Evolutionary conservation across 192 early-diverging fungal genomes (phyloP), one percentile per base, ranked within the genome.

Genomic region (Coemansia sp.): DNA sequence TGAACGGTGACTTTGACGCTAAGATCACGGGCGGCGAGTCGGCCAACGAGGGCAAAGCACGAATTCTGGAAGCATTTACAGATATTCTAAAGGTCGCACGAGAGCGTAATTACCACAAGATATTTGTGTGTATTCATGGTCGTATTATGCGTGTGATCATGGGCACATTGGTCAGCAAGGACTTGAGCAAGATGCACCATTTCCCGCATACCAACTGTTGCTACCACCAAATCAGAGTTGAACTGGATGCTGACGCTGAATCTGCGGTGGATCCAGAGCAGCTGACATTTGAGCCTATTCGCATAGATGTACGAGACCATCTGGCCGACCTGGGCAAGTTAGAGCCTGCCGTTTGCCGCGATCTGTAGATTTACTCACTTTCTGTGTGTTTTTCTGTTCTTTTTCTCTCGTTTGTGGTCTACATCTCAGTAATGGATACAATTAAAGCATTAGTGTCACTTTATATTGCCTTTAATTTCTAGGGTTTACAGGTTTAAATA

Each of bases 91-190:
- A 43, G 4, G 56, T 54, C 37, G 65, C 57, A 2, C 52, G 31
- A 1, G 62, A 56, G 19, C 64, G 57, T 5, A 31, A 59, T 2
- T 59, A 81, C 49, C 52, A 27, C 19, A 60, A 53, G 23, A 35
- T 81, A 0, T 14, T 75, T 16, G 38, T 81, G 10, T 74, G 72
- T 45, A 67, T 75, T 9, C 78, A 81, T 49, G 78, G 78, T 0
- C 72, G 78, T 17, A 71, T 81, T 19, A 59, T 72, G 63, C 61
- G 78, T 0, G 78, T 81, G n/a, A 68, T 81, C 17, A 67, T 81
- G 72, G 61, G 72, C 8, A n/a, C 63, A 21, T 27, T 81, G 38
- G 69, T 81, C 12, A 65, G 71, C 56, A 71, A 65, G 63, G 69
- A 75, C 29, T 48, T 81, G 59, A 37, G 54, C 9, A 71, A 43